Evolutionary conservation across 2,329 filamentous ascomycete genomes (phyloP), one percentile per base, ranked within the genome.

Genomic region (Fusarium denticulatum): DNA sequence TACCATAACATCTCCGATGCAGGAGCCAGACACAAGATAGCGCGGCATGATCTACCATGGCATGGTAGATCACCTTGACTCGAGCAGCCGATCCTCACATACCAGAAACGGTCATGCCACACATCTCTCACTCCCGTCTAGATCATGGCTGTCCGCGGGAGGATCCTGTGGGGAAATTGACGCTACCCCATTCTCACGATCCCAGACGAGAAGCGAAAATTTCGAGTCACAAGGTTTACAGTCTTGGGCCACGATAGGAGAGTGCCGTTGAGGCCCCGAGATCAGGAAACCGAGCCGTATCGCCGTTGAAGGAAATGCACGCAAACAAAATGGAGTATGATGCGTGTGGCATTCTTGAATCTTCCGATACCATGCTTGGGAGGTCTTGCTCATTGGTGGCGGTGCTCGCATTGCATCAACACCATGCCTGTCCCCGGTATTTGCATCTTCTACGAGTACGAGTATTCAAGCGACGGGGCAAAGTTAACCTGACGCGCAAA

Each of bases 91-190:
- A 70, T 74, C 57, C 43, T 67, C 42, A 60, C 43, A 60, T 69
- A 59, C 58, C 45, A 45, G 52, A 60, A 46, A 60, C 43, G 56
- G 71, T 52, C 47, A 59, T 60, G 37, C 39, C 45, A 59, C 52
- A 42, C 30, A 60, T 61, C 59, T 37, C 52, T 72, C 59, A 55
- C 56, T 56, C 39, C 50, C 57, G 40, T 59, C 43, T 40, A 58
- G 45, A 66, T 66, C 47, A 63, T 62, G 70, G 46, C 52, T 66
- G 67, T 47, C 39, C 52, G 45, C 39, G 68, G 60, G 63, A 71
- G 60, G 47, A 73, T 71, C 65, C 55, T 78, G 76, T 76, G 76
- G 76, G 75, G 76, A 76, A 78, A 72, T 69, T 66, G 65, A 68
- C 73, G 60, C 73, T 73, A 78, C 75, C 76, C 75, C 76, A 61